phyloP scores from a whole-genome alignment of 2,329 filamentous ascomycete genomes.

The Aureobasidium musti region DNA sequence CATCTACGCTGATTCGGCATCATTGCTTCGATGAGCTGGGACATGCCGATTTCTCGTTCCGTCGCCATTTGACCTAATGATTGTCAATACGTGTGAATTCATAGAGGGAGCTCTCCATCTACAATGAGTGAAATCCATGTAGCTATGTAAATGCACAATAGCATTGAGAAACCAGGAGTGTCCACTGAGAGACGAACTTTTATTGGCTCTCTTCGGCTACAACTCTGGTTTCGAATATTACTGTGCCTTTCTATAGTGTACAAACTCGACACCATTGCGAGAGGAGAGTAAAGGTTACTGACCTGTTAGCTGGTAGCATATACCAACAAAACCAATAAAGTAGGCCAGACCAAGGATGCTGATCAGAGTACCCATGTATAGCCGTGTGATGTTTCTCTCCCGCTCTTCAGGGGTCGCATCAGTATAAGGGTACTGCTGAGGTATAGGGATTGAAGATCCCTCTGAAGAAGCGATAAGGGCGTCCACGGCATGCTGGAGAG shows the following conservation, averaged over 20 bases:
- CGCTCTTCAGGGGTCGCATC: constrained; percentile 68
- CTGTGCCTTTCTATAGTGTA: neutral
- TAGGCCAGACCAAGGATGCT: constrained; percentile 77
- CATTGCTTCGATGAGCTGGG: constrained; percentile 87
- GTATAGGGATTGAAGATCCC: constrained; percentile 44
- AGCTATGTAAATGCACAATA: neutral
- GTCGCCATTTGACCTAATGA: constrained; percentile 73
- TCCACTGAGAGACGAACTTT: neutral
- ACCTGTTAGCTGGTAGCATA: constrained; percentile 84
- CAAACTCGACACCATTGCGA: neutral
- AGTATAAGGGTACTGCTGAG: constrained; percentile 75
- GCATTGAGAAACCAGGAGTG: neutral
- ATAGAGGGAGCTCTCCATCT: neutral
- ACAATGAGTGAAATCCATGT: neutral
- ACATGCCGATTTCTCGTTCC: constrained; percentile 84
- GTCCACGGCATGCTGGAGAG: constrained; percentile 78
- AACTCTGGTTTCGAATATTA: neutral
- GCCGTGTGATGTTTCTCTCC: constrained; percentile 62
- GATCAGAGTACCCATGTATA: constrained; percentile 73
- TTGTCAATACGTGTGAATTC: neutral
- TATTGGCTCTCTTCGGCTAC: neutral
- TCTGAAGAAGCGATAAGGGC: constrained; percentile 64
- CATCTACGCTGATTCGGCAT: constrained; percentile 74
- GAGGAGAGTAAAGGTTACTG: constrained; percentile 45
- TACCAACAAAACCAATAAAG: constrained; percentile 74